Percentiles rank a stretch among this genome's conserved stretches.
These are phyloP conservation scores for Amanita molliuscula DNA, from an alignment of 768 basidiomycete species.

Conservation along the genomic window DNA sequence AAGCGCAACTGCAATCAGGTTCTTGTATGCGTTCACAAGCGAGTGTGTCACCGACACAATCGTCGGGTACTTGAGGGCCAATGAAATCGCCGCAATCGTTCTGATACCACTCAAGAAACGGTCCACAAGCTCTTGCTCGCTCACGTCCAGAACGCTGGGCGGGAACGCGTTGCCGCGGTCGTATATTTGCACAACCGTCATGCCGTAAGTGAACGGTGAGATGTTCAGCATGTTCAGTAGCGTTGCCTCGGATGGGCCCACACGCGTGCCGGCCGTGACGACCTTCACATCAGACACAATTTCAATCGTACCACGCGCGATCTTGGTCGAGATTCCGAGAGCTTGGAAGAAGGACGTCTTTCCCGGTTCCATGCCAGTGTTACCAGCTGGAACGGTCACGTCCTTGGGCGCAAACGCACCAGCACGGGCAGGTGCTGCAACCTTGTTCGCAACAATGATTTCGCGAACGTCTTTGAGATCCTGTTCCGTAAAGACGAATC, in stretches of 20 bases:
- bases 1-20: slow-evolving; percentile 81
- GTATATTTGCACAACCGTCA: slow-evolving; percentile 96
- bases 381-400: slow-evolving; percentile 86
- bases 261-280: slow-evolving; percentile 84
- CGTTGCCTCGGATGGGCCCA: slow-evolving; percentile 95
- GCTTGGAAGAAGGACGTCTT: slow-evolving; percentile 99
- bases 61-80: slow-evolving; percentile 95
- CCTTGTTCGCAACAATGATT: slow-evolving; percentile 92
- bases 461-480: slow-evolving; percentile 96
- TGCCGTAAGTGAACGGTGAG: slow-evolving; percentile 99
- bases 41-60: slow-evolving; percentile 90
- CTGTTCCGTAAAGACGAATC: slow-evolving; percentile 90
- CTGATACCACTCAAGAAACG: slow-evolving; percentile 91
- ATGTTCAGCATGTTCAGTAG: slow-evolving; percentile 99
- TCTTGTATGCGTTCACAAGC: slow-evolving; percentile 99
- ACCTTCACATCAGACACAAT: slow-evolving; percentile 96
- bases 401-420: slow-evolving; percentile 93
- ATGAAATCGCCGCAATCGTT: slow-evolving; percentile 91
- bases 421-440: slow-evolving; percentile 96
- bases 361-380: slow-evolving; percentile 99
- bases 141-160: slow-evolving; percentile 84
- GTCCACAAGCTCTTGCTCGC: slow-evolving; percentile 83
- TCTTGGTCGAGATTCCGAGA: slow-evolving; percentile 98
- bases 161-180: slow-evolving; percentile 90
- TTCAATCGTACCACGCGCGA: slow-evolving; percentile 99